Evolutionary conservation across 2,329 filamentous ascomycete species (phyloP).

Genomic region (Apiospora kogelbergensis): DNA sequence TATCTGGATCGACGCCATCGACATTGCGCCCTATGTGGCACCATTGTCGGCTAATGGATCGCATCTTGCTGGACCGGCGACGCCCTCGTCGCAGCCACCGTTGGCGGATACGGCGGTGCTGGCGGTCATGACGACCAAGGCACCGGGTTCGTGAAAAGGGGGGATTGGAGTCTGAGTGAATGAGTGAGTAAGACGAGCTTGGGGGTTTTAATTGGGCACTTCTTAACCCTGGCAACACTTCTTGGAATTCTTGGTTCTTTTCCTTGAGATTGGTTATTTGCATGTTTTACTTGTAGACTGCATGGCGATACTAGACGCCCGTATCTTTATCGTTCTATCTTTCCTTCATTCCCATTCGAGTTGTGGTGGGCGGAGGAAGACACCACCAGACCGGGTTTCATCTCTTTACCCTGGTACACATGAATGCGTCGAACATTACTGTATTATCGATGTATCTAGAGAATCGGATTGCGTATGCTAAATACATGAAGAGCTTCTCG

Average conservation of each 20-base stretch:
- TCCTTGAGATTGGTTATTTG: background rate
- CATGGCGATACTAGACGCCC: too few species aligned
- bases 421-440: slow-evolving; percentile 7
- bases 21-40: background rate
- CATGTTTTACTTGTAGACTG: background rate
- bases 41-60: background rate
- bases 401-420: background rate
- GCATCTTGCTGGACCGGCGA: background rate
- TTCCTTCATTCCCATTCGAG: background rate
- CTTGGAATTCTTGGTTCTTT: background rate
- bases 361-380: background rate
- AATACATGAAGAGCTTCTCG: background rate
- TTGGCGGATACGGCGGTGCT: background rate
- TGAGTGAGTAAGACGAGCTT: background rate
- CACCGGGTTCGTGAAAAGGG: background rate
- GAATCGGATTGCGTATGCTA: background rate
- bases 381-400: too few species aligned
- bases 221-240: background rate
- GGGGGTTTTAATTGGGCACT: background rate
- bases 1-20: slow-evolving; percentile 12
- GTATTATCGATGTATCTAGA: background rate
- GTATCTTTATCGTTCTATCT: background rate
- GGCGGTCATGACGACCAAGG: background rate
- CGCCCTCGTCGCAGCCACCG: background rate
- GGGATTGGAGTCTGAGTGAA: background rate